These are phyloP conservation scores for Torulaspora globosa DNA, from an alignment of 1,139 yeast species.

Conservation along the genomic window DNA sequence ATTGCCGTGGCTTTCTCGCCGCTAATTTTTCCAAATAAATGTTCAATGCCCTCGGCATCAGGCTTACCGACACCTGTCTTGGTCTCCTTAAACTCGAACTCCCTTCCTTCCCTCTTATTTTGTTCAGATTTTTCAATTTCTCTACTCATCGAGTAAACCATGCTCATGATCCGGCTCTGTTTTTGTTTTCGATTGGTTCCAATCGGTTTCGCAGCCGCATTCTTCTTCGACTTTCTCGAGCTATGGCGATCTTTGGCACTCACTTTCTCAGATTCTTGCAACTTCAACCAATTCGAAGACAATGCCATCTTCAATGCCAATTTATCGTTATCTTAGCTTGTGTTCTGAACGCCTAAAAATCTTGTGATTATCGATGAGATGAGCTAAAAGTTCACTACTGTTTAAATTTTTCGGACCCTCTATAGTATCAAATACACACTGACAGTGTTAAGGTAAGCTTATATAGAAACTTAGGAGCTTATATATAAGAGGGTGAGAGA, in stretches of 20 bases:
- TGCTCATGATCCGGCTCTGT: conserved; percentile 29
- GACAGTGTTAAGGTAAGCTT: no score
- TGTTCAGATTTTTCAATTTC: conserved; percentile 28
- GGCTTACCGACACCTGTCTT: background rate
- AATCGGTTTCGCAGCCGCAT: conserved; percentile 2
- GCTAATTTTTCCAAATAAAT: conserved; percentile 8
- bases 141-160: conserved; percentile 33
- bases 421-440: background rate
- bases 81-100: conserved; percentile 22
- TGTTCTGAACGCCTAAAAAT: background rate
- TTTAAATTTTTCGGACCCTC: conserved; percentile 3
- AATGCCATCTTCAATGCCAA: conserved; percentile 27
- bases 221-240: conserved; percentile 3
- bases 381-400: conserved; percentile 1
- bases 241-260: conserved; percentile 1
- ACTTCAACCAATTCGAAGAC: conserved; percentile 35
- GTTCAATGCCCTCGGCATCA: conserved; percentile 5
- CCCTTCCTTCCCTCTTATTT: conserved; percentile 26
- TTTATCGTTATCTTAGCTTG: background rate
- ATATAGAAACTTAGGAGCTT: background rate
- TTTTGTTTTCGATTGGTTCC: background rate
- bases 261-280: conserved; percentile 17
- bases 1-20: conserved; percentile 38
- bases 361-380: conserved; percentile 3
- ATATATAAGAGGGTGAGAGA: background rate